phyloP scores from a whole-genome alignment of 768 basidiomycete species.

The Pluteus cervinus region DNA sequence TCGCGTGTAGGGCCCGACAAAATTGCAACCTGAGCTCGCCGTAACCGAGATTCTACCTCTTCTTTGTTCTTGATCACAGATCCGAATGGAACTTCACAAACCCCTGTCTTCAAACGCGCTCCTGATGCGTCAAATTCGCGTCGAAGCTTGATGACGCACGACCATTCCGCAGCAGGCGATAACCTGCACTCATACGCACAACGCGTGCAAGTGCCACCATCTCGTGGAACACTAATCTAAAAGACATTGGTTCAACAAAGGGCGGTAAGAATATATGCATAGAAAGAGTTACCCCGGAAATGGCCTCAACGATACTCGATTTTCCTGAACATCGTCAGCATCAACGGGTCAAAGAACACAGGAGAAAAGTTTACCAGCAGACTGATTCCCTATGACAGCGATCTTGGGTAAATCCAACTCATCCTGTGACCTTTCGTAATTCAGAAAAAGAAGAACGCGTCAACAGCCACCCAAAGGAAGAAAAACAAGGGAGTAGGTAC shows the following conservation, averaged over 20 bases:
- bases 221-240: conserved; percentile 56
- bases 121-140: conserved; percentile 17
- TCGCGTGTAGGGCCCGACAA: conserved; percentile 22
- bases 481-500: too few relatives aligned
- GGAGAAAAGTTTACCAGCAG: conserved; percentile 36
- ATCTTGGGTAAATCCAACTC: conserved; percentile 44
- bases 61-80: conserved; percentile 28
- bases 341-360: too few relatives aligned
- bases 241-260: not conserved
- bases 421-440: conserved; percentile 24
- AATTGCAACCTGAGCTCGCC: conserved; percentile 56
- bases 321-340: too few relatives aligned
- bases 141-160: conserved; percentile 35
- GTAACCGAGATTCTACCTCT: conserved; percentile 45
- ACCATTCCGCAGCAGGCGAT: conserved; percentile 34
- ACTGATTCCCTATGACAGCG: conserved; percentile 52
- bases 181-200: conserved; percentile 51
- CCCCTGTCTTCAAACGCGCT: conserved; percentile 5
- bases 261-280: not conserved
- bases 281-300: conserved; percentile 38
- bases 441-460: too few relatives aligned
- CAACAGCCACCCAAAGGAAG: too few relatives aligned
- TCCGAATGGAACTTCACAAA: conserved; percentile 43
- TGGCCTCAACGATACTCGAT: conserved; percentile 54
- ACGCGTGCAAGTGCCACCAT: conserved; percentile 57